A percentile compares a stretch with the other conserved stretches of the same genome.
These are phyloP conservation scores for Volvox carteri DNA, from an alignment of 163 green algal species.

Conservation along the genomic window DNA sequence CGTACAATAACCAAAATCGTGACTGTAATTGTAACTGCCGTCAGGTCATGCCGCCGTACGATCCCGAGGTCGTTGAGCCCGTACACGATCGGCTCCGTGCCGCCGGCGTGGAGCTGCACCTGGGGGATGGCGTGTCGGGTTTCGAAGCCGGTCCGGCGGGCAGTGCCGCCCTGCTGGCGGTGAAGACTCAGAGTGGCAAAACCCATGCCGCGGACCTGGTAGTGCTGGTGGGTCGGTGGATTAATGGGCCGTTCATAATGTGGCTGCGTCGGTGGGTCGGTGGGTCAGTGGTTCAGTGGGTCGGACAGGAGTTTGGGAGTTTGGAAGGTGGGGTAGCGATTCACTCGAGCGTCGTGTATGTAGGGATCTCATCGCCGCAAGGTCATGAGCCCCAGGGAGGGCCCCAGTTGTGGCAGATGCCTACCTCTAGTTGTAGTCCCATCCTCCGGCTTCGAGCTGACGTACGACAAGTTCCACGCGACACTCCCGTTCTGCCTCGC, in stretches of 20 bases:
- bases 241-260: too few species aligned
- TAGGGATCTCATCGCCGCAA: too few species aligned
- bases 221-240: slow-evolving; percentile 66
- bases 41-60: slow-evolving; percentile 74
- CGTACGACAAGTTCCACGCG: too few species aligned
- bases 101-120: slow-evolving; percentile 62
- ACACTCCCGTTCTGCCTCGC: neutral
- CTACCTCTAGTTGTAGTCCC: too few species aligned
- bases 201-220: slow-evolving; percentile 61
- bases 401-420: too few species aligned
- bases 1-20: neutral
- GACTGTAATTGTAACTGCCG: too few species aligned
- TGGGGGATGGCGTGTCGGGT: slow-evolving; percentile 64
- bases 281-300: neutral
- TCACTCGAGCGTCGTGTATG: too few species aligned
- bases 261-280: too few species aligned
- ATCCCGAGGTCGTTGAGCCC: slow-evolving; percentile 69
- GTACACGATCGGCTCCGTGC: slow-evolving; percentile 57
- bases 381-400: too few species aligned
- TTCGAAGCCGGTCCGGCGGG: slow-evolving; percentile 56
- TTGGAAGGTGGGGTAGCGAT: too few species aligned
- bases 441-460: too few species aligned
- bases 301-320: too few species aligned
- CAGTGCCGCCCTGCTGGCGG: slow-evolving; percentile 55
- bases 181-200: slow-evolving; percentile 62